Percentiles rank a stretch among this genome's conserved stretches.
phyloP scores from a whole-genome alignment of 2,329 filamentous ascomycete species.

The Colletotrichum sp. region DNA sequence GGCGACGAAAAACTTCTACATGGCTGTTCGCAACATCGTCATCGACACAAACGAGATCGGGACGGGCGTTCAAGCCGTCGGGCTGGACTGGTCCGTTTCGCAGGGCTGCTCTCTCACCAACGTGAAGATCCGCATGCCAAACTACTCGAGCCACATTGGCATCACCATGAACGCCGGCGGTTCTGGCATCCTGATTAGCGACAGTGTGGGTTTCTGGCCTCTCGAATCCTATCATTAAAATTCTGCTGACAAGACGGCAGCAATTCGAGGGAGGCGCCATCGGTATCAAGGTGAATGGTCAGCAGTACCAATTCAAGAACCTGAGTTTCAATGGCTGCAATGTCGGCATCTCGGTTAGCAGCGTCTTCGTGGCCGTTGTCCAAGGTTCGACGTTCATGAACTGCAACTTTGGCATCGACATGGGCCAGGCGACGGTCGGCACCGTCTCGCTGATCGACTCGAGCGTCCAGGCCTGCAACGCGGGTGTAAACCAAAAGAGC shows the following conservation, averaged over 20 bases:
- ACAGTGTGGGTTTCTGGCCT: slow-evolving; percentile 18
- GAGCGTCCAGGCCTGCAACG: slow-evolving; percentile 26
- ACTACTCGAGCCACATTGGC: slow-evolving; percentile 36
- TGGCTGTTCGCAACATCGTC: slow-evolving; percentile 33
- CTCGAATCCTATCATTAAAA: background rate
- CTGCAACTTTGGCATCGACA: slow-evolving; percentile 34
- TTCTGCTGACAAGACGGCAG: background rate
- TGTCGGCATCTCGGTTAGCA: slow-evolving; percentile 31
- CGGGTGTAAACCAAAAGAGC: slow-evolving; percentile 29
- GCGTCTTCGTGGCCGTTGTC: slow-evolving; percentile 31
- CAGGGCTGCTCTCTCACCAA: slow-evolving; percentile 34
- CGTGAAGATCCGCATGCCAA: slow-evolving; percentile 37
- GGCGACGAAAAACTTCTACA: slow-evolving; percentile 37
- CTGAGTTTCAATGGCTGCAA: slow-evolving; percentile 33
- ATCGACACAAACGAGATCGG: slow-evolving; percentile 30
- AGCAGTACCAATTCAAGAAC: slow-evolving; percentile 39
- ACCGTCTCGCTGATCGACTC: slow-evolving; percentile 34
- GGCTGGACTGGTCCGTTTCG: slow-evolving; percentile 35
- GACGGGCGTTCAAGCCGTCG: slow-evolving; percentile 22
- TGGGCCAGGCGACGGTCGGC: slow-evolving; percentile 27
- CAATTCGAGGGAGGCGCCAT: slow-evolving; percentile 35
- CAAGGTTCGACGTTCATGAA: slow-evolving; percentile 31
- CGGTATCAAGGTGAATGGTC: slow-evolving; percentile 33
- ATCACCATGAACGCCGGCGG: slow-evolving; percentile 39
- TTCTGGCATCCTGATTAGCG: slow-evolving; percentile 34